phyloP scores from a whole-genome alignment of 495 filamentous ascomycete genomes.

The Penicillium canescens region DNA sequence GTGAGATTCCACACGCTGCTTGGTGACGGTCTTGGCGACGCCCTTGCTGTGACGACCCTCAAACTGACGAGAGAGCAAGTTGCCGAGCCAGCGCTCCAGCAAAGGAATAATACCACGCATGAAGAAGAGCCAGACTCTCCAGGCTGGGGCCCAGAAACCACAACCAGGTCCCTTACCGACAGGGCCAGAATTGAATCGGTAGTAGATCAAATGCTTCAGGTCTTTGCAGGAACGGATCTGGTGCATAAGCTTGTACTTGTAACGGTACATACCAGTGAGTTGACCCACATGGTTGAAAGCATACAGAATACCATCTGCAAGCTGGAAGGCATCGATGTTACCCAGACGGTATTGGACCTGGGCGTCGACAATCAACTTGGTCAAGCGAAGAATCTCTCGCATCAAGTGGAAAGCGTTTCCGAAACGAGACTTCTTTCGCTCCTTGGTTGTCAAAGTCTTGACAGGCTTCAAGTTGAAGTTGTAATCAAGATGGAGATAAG shows the following conservation, averaged over 20 bases:
- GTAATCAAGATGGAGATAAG: slow-evolving; percentile 98
- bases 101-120: slow-evolving; percentile 98
- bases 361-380: slow-evolving; percentile 97
- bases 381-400: slow-evolving; percentile 96
- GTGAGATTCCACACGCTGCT: slow-evolving; percentile 98
- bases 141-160: slow-evolving; percentile 99
- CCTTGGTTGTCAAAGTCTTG: slow-evolving; percentile 98
- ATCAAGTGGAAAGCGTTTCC: slow-evolving; percentile 99
- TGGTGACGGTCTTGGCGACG: slow-evolving; percentile 98
- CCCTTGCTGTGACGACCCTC: slow-evolving; percentile 99
- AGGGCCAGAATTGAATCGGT: slow-evolving; percentile 96
- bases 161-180: slow-evolving; percentile 98
- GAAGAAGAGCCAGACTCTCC: slow-evolving; percentile 99
- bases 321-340: slow-evolving; percentile 98
- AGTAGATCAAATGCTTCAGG: slow-evolving; percentile 98
- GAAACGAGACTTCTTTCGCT: slow-evolving; percentile 99
- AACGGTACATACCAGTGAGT: slow-evolving; percentile 99
- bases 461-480: slow-evolving; percentile 99
- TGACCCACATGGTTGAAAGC: slow-evolving; percentile 99
- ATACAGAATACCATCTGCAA: slow-evolving; percentile 97
- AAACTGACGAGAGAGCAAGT: slow-evolving; percentile 94
- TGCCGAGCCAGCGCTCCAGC: slow-evolving; percentile 96
- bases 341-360: slow-evolving; percentile 98
- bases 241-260: slow-evolving; percentile 99
- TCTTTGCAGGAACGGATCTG: slow-evolving; percentile 99